Percentiles rank a stretch among this genome's conserved stretches.
phyloP scores from a whole-genome alignment of 805 yeast species.

The Starmerella tilneyi region DNA sequence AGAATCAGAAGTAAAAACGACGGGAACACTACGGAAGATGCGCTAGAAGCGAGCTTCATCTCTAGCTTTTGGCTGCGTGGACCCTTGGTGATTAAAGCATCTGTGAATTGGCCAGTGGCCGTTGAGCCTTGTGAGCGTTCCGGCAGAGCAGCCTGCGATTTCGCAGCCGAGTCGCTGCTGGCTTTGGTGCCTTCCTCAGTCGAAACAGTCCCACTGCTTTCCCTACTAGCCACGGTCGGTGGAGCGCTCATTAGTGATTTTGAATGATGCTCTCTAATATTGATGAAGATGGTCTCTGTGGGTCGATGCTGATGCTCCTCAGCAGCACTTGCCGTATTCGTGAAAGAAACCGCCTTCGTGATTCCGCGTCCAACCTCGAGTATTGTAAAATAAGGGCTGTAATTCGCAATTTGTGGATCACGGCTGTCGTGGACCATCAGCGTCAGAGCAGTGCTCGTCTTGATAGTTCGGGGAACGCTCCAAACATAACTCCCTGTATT shows the following conservation, averaged over 20 bases:
- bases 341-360: neutral
- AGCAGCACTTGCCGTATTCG: neutral
- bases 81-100: neutral
- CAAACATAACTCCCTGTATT: conserved; percentile 29
- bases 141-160: too few species aligned
- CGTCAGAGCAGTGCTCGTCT: conserved; percentile 24
- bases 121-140: too few species aligned
- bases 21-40: too few species aligned
- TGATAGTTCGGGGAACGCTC: conserved; percentile 23
- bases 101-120: neutral
- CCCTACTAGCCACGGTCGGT: neutral
- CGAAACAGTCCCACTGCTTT: too few species aligned
- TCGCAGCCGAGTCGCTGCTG: too few species aligned
- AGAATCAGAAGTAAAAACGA: too few species aligned
- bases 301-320: neutral
- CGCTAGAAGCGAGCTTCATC: too few species aligned
- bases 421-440: conserved; percentile 25
- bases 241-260: too few species aligned
- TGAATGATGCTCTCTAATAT: conserved; percentile 1
- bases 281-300: neutral
- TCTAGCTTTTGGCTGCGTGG: too few species aligned
- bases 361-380: neutral
- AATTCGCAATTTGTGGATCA: conserved; percentile 22
- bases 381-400: conserved; percentile 20
- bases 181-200: too few species aligned